These are phyloP conservation scores for Xylaria longipes DNA, from an alignment of 495 filamentous ascomycete genomes.

Conservation along the genomic window DNA sequence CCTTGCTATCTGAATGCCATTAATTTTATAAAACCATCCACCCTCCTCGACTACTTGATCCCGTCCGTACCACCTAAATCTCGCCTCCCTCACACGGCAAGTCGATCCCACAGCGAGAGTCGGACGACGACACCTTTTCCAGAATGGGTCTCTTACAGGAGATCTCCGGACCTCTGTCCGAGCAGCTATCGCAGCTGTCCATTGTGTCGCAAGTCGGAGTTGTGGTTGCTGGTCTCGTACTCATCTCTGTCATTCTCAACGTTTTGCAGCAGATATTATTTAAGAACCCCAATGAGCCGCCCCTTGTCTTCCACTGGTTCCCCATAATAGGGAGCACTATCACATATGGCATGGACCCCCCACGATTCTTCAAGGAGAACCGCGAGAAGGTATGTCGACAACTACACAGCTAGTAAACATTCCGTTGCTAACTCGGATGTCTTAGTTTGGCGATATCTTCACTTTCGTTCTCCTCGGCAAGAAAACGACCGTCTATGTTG, in stretches of 20 bases:
- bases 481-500: constrained; percentile 78
- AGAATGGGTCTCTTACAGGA: constrained; percentile 61
- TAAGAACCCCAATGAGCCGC: constrained; percentile 75
- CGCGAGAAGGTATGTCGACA: constrained; percentile 66
- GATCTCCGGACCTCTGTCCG: constrained; percentile 49
- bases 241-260: constrained; percentile 67
- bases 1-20: constrained; percentile 2
- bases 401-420: constrained; percentile 29
- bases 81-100: constrained; percentile 6
- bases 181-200: constrained; percentile 50
- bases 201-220: constrained; percentile 54
- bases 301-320: constrained; percentile 84
- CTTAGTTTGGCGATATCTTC: constrained; percentile 78
- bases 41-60: constrained; percentile 6
- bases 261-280: constrained; percentile 72
- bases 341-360: constrained; percentile 83
- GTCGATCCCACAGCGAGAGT: constrained; percentile 8
- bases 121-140: constrained; percentile 17
- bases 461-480: constrained; percentile 79
- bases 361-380: constrained; percentile 75
- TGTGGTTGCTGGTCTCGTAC: constrained; percentile 51
- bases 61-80: neutral
- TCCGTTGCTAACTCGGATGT: neutral
- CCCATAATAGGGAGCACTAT: constrained; percentile 81
- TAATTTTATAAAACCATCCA: constrained; percentile 24